Percentiles rank a stretch among this genome's conserved stretches.
Evolutionary conservation across 2,329 filamentous ascomycete species (phyloP).

Genomic region (Dryadomyces quercivorus): DNA sequence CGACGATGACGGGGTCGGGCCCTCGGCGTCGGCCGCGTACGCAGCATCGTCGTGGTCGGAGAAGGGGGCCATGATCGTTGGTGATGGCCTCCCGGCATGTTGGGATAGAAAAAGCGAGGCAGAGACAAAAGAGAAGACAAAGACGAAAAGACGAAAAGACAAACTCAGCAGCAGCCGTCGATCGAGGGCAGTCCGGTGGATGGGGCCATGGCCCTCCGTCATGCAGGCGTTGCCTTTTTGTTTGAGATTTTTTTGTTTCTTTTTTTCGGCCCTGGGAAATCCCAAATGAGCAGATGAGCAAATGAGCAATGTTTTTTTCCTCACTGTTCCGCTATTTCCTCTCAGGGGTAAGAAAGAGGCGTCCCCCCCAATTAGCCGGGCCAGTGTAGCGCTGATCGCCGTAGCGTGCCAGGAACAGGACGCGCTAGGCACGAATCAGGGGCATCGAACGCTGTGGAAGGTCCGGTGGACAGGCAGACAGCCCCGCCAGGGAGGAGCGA

Average conservation of each 20-base stretch:
- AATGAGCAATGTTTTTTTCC: conserved; percentile 2
- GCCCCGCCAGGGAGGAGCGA: not conserved
- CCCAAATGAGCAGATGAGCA: not conserved
- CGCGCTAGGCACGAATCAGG: not conserved
- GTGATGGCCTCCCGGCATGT: not conserved
- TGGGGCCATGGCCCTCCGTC: not conserved
- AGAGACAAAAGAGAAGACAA: not conserved
- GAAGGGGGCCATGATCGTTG: conserved; percentile 8
- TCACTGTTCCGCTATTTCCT: not conserved
- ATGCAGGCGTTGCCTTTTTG: not conserved
- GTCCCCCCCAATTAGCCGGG: not conserved
- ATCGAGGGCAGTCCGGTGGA: not conserved
- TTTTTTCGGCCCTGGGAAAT: not conserved
- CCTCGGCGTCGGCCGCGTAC: conserved; percentile 15
- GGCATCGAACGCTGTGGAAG: not conserved
- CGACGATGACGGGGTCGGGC: conserved; percentile 3
- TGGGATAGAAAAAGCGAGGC: not conserved
- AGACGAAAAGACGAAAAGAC: too few relatives aligned
- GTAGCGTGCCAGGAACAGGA: conserved; percentile 1
- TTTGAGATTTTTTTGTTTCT: not conserved
- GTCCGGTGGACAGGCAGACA: not conserved
- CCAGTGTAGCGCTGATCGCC: not conserved
- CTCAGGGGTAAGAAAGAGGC: conserved; percentile 7
- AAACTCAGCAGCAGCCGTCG: too few relatives aligned
- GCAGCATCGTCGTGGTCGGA: conserved; percentile 14